These are phyloP conservation scores for Phytophthora europaea DNA, from an alignment of 352 stramenopile genomes.

Conservation along the genomic window DNA sequence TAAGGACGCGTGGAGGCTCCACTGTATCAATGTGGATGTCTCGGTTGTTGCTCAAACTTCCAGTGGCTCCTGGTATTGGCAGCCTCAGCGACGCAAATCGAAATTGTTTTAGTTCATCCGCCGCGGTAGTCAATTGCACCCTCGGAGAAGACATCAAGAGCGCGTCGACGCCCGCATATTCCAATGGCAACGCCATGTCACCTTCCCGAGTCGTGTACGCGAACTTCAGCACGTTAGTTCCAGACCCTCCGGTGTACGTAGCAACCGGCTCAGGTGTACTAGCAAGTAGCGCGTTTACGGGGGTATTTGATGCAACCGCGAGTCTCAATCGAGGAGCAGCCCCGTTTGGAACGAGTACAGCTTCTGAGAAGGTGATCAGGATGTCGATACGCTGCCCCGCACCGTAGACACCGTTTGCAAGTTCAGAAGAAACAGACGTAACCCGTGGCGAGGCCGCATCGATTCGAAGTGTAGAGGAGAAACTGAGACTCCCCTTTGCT, in stretches of 20 bases:
- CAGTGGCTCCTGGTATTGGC: slow-evolving; percentile 46
- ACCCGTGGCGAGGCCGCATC: slow-evolving; percentile 55
- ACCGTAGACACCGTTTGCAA: slow-evolving; percentile 66
- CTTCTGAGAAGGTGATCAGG: slow-evolving; percentile 62
- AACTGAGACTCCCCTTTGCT: slow-evolving; percentile 50
- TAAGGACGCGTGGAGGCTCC: slow-evolving; percentile 61
- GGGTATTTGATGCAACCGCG: slow-evolving; percentile 46
- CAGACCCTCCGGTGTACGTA: slow-evolving; percentile 49
- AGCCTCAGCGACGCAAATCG: slow-evolving; percentile 54
- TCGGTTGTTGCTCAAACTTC: slow-evolving; percentile 71
- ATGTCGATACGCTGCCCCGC: slow-evolving; percentile 68
- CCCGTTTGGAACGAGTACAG: slow-evolving; percentile 40
- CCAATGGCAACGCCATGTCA: slow-evolving; percentile 67
- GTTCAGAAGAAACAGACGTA: slow-evolving; percentile 53
- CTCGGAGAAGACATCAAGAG: slow-evolving; percentile 37
- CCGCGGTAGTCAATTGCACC: slow-evolving; percentile 37
- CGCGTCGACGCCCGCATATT: slow-evolving; percentile 65
- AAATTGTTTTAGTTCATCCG: slow-evolving; percentile 27
- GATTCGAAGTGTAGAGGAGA: slow-evolving; percentile 47
- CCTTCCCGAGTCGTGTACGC: slow-evolving; percentile 46
- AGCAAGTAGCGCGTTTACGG: slow-evolving; percentile 10
- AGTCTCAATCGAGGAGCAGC: slow-evolving; percentile 48
- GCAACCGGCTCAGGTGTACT: slow-evolving; percentile 24
- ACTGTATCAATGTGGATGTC: slow-evolving; percentile 74
- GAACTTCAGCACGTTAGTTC: slow-evolving; percentile 51